Percentiles rank a stretch among this genome's conserved stretches.
phyloP scores from a whole-genome alignment of 2,329 filamentous ascomycete species.

The Pseudofabraea citricarpa region DNA sequence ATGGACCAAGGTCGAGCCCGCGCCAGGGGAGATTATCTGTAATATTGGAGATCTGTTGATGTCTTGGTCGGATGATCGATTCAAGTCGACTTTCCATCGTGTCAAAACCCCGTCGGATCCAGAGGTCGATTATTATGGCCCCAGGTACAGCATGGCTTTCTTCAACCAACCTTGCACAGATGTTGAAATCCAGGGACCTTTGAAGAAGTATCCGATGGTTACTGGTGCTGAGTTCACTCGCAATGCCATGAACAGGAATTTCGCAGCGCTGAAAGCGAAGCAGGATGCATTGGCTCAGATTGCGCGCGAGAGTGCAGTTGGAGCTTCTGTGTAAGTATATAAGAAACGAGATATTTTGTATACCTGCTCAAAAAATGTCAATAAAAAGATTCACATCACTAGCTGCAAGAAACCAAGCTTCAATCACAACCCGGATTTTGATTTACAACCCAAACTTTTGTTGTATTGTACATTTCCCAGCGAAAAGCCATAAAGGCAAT shows the following conservation, averaged over 20 bases:
- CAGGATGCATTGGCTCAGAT: constrained; percentile 25
- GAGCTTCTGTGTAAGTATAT: background rate
- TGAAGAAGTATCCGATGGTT: constrained; percentile 56
- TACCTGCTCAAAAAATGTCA: background rate
- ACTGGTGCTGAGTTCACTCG: constrained; percentile 57
- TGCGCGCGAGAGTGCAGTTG: background rate
- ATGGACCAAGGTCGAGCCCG: constrained; percentile 59
- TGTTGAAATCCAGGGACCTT: constrained; percentile 52
- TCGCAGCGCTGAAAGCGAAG: constrained; percentile 44
- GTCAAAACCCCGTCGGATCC: constrained; percentile 55
- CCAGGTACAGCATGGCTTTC: constrained; percentile 60
- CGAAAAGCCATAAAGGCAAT: background rate
- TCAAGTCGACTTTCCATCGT: constrained; percentile 62
- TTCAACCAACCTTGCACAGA: constrained; percentile 61
- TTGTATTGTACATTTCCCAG: constrained; percentile 3
- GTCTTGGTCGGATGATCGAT: constrained; percentile 62
- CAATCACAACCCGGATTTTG: background rate
- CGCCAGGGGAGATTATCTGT: constrained; percentile 51
- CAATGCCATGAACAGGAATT: constrained; percentile 52
- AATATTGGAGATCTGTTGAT: constrained; percentile 64
- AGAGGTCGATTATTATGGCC: constrained; percentile 49
- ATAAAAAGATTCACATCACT: background rate
- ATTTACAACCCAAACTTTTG: constrained; percentile 3
- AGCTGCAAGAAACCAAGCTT: background rate
- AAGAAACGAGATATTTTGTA: background rate